A percentile compares a stretch with the other conserved stretches of the same genome.
Evolutionary conservation across 2,329 filamentous ascomycete species (phyloP).

Genomic region (Cordyceps tenuipes): DNA sequence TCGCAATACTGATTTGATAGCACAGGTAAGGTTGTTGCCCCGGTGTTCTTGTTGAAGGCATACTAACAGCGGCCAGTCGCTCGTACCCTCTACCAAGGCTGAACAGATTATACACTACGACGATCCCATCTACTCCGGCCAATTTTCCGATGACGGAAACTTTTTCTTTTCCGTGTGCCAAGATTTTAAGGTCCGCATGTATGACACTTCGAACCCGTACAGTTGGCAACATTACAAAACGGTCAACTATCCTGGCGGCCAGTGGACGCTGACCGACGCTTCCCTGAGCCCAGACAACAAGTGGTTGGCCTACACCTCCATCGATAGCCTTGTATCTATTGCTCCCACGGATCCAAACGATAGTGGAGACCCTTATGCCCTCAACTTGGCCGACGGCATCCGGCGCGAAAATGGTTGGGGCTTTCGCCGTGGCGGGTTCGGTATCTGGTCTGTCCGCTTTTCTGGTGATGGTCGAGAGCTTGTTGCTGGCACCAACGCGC

Average conservation of each 20-base stretch:
- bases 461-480: conserved; percentile 86
- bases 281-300: conserved; percentile 85
- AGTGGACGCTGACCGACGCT: conserved; percentile 95
- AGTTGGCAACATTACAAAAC: conserved; percentile 96
- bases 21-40: conserved; percentile 45
- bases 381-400: conserved; percentile 54
- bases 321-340: conserved; percentile 74
- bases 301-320: conserved; percentile 86
- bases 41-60: not conserved
- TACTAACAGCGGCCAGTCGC: conserved; percentile 37
- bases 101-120: conserved; percentile 87
- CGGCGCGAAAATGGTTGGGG: conserved; percentile 20
- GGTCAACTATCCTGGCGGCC: conserved; percentile 72
- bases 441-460: conserved; percentile 87
- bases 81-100: conserved; percentile 69
- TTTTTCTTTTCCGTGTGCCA: conserved; percentile 93
- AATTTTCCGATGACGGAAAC: conserved; percentile 94
- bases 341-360: conserved; percentile 81
- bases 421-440: conserved; percentile 33
- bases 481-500: conserved; percentile 75
- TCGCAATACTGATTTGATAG: conserved; percentile 57
- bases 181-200: conserved; percentile 93
- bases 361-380: conserved; percentile 64
- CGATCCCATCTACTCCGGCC: conserved; percentile 82
- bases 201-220: conserved; percentile 92